Base-by-base conservation (phyloP, 176 grass and related monocot species). In the Avena eriantha region DNA sequence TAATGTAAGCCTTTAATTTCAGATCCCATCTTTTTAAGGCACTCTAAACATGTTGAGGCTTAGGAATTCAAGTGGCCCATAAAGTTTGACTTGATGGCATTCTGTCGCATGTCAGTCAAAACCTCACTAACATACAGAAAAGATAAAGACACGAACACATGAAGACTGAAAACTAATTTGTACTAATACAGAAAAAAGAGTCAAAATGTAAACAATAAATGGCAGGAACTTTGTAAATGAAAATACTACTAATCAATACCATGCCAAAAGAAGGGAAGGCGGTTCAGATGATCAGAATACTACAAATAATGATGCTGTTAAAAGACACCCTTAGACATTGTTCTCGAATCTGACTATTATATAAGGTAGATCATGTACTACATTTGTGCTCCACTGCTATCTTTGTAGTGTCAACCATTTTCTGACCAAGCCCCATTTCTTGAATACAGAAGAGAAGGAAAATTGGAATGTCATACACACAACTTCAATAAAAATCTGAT, bases 341-440 rank as follows among this genome's bases (percentile, higher is more conserved):
- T 65, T 26, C 10, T 39, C 5, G 54, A 23, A 81, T 86, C 23
- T 21, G 29, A 54, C 7, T 24, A 51, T 22, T 35, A 86, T 69
- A 3, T 23, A 33, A 7, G 34, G 26, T 21, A 58, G 75, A 31
- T 46, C 23, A 3, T 70, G 45, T 35, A 31, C 24, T 75, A 18
- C 15, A 76, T 51, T 16, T 59, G 67, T 59, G 45, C 35, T 57
- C 50, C 7, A 59, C 7, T 45, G 80, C 48, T 76, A 12, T 26
- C 7, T 83, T 83, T 47, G 43, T 29, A 59, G 16, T 29, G 41
- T 51, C 21, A 78, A 68, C 22, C 63, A 76, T 77, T 82, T 88
- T 46, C 22, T 26, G 21, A 66, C 43, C 59, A 65, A 65, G 29
- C 45, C 60, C 45, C 60, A 77, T 36, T 50, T 45, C 15, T 68